Evolutionary conservation across 441 rosid species (phyloP).

Genomic region (Aquilaria agallochum): DNA sequence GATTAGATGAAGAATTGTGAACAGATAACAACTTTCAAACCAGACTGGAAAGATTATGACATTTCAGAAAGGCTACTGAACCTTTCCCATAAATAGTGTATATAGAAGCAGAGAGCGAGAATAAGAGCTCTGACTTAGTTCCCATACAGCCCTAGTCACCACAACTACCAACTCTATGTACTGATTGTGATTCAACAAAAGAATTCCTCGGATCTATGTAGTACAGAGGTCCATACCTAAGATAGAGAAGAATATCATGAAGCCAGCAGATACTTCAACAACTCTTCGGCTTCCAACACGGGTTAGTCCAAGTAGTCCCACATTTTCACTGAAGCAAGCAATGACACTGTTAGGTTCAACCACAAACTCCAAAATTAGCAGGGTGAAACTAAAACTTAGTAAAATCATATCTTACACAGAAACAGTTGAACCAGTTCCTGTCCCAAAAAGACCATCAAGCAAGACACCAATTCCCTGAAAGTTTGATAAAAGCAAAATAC

Average conservation of each 20-base stretch:
- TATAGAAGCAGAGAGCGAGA: neutral
- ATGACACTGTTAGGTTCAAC: conserved; percentile 8
- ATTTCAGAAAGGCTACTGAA: neutral
- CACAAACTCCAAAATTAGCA: neutral
- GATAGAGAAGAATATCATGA: conserved; percentile 70
- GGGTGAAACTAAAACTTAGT: conserved; percentile 14
- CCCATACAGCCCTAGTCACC: too few species aligned
- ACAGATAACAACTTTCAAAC: too few species aligned
- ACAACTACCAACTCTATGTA: too few species aligned
- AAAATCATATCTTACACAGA: conserved; percentile 47
- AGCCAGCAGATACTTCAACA: conserved; percentile 71
- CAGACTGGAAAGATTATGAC: neutral
- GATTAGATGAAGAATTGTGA: neutral
- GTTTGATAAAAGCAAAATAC: neutral
- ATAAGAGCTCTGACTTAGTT: too few species aligned
- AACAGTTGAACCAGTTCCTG: conserved; percentile 73
- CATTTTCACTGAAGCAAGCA: conserved; percentile 53
- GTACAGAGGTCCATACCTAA: conserved; percentile 31
- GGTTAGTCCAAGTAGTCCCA: conserved; percentile 62
- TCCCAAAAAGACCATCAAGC: conserved; percentile 75
- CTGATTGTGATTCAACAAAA: too few species aligned
- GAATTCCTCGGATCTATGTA: neutral
- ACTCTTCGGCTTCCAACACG: conserved; percentile 70
- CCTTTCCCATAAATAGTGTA: neutral
- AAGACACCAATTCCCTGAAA: conserved; percentile 70